Evolutionary conservation across 2,329 filamentous ascomycete species (phyloP).

Genomic region (Fusarium bactridioides): DNA sequence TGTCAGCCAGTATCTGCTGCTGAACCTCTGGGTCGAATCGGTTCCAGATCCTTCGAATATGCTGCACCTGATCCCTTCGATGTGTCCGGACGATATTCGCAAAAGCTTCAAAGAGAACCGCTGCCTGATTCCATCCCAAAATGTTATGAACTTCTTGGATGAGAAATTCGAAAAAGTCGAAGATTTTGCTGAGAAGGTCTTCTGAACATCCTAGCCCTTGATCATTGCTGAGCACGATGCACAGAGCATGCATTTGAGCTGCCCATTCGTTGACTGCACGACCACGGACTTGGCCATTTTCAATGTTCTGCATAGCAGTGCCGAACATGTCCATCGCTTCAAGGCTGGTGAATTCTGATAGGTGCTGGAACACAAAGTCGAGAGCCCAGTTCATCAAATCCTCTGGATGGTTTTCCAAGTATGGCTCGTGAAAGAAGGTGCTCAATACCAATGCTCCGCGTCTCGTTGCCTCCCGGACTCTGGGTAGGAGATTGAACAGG

Average conservation of each 20-base stretch:
- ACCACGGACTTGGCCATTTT: background rate
- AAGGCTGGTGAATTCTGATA: constrained; percentile 17
- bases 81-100: constrained; percentile 32
- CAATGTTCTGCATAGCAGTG: constrained; percentile 15
- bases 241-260: constrained; percentile 33
- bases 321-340: constrained; percentile 31
- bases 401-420: background rate
- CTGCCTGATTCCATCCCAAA: constrained; percentile 12
- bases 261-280: constrained; percentile 21
- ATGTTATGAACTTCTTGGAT: constrained; percentile 31
- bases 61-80: constrained; percentile 1
- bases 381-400: constrained; percentile 20
- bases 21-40: constrained; percentile 31
- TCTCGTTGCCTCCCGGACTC: constrained; percentile 17
- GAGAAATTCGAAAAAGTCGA: constrained; percentile 37
- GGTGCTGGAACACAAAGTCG: constrained; percentile 27
- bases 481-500: constrained; percentile 22
- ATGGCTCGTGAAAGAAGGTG: constrained; percentile 10
- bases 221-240: constrained; percentile 41
- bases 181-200: constrained; percentile 33
- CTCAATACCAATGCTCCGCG: constrained; percentile 16
- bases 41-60: constrained; percentile 35
- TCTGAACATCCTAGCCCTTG: constrained; percentile 41
- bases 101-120: constrained; percentile 36
- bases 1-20: constrained; percentile 25